Conservation (phyloP, 2,329 filamentous ascomycete genomes). For the Orbilia quercus region DNA sequence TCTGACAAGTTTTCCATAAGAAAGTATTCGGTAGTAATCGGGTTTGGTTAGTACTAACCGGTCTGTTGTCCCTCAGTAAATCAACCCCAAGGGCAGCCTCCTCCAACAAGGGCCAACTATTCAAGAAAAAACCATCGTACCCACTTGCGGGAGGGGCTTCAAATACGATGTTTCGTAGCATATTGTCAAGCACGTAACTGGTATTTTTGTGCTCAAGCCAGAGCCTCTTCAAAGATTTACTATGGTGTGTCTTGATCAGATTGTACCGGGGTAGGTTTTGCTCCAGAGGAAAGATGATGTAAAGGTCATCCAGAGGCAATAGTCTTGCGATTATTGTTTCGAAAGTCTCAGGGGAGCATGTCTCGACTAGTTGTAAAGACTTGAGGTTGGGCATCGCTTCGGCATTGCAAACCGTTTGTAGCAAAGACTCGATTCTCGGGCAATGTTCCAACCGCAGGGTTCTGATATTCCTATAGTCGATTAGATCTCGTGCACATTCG, state of each 20-base stretch:
- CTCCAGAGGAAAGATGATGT: constrained; percentile 32
- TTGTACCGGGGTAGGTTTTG: constrained; percentile 41
- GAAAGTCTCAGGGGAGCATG: constrained; percentile 37
- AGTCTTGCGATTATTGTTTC: constrained; percentile 31
- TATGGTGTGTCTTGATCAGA: constrained; percentile 26
- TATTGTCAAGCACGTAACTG: constrained; percentile 33
- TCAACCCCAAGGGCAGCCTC: constrained; percentile 37
- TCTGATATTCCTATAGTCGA: constrained; percentile 28
- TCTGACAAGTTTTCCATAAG: not conserved
- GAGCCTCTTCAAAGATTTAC: constrained; percentile 19
- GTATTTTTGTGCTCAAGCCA: constrained; percentile 42
- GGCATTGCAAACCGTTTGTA: constrained; percentile 31
- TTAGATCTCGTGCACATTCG: constrained; percentile 23
- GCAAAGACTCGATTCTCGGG: constrained; percentile 25
- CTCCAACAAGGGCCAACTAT: constrained; percentile 21
- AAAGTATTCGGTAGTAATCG: not conserved
- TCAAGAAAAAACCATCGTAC: constrained; percentile 35
- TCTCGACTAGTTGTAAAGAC: constrained; percentile 34
- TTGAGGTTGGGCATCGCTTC: constrained; percentile 43
- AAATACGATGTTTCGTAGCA: constrained; percentile 30
- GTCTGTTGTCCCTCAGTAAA: constrained; percentile 24
- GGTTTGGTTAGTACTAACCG: constrained; percentile 10
- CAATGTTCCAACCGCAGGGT: constrained; percentile 17
- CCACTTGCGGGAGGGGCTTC: constrained; percentile 25
- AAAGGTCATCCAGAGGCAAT: constrained; percentile 25